phyloP scores from a whole-genome alignment of 768 basidiomycete genomes.

The Mycena filopes region DNA sequence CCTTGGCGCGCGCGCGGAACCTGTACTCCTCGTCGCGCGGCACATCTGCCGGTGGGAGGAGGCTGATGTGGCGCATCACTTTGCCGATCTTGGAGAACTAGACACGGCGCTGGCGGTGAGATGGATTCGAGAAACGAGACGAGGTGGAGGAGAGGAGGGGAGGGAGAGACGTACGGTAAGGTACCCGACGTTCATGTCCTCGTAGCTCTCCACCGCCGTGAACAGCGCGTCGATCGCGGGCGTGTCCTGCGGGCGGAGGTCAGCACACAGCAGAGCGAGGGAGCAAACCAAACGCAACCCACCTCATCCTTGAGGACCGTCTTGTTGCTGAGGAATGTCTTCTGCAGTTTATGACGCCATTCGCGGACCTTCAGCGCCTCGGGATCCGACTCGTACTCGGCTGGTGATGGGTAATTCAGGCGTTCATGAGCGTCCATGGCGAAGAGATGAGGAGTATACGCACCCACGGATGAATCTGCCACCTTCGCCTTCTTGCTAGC shows the following conservation, averaged over 20 bases:
- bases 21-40: constrained; percentile 72
- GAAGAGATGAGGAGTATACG: too few relatives aligned
- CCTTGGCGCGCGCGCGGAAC: constrained; percentile 75
- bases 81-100: constrained; percentile 87
- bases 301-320: constrained; percentile 73
- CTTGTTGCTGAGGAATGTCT: constrained; percentile 81
- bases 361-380: constrained; percentile 77
- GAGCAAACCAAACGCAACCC: constrained; percentile 40
- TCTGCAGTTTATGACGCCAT: constrained; percentile 94
- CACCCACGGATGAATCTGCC: constrained; percentile 69
- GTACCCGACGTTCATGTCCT: constrained; percentile 81
- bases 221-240: not conserved
- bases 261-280: too few relatives aligned
- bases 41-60: constrained; percentile 62
- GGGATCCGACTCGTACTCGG: constrained; percentile 74
- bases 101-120: constrained; percentile 1
- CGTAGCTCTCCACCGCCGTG: constrained; percentile 63
- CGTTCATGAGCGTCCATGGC: too few relatives aligned
- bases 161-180: constrained; percentile 52
- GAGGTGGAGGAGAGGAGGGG: too few relatives aligned
- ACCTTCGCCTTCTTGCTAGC: constrained; percentile 64
- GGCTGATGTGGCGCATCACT: constrained; percentile 88
- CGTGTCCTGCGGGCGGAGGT: constrained; percentile 85
- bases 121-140: too few relatives aligned
- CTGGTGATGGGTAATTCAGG: too few relatives aligned